These are phyloP conservation scores for Micractinium sp. DNA, from an alignment of 139 green algal species.

Conservation along the genomic window DNA sequence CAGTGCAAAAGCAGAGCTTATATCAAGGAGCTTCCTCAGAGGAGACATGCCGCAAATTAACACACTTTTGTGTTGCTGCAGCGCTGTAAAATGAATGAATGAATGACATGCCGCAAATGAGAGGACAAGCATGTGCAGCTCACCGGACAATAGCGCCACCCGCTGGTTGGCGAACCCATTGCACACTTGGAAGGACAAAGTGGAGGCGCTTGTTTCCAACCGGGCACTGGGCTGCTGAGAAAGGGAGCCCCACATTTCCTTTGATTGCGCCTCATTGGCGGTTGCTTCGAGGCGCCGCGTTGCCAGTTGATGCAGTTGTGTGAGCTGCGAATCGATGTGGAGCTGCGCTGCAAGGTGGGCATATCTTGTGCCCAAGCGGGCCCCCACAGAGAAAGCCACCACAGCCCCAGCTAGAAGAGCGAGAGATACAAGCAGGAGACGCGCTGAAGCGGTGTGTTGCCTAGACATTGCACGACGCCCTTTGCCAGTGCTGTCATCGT, in stretches of 20 bases:
- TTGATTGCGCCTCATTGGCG: not conserved
- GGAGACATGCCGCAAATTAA: no score
- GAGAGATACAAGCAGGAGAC: no score
- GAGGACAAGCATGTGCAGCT: not conserved
- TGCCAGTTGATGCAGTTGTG: not conserved
- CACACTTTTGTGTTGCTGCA: no score
- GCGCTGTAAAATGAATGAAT: no score
- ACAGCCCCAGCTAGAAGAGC: not conserved
- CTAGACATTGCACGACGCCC: no score
- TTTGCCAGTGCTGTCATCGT: no score
- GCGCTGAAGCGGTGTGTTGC: no score
- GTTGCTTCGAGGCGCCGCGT: not conserved
- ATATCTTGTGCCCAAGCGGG: not conserved
- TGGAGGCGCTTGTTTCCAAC: not conserved
- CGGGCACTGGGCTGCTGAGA: not conserved
- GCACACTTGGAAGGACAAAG: conserved; percentile 8
- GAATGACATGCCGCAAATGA: not conserved
- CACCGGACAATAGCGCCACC: not conserved
- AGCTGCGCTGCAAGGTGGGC: not conserved
- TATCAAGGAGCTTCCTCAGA: no score
- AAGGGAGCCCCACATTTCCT: not conserved
- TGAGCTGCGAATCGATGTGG: not conserved
- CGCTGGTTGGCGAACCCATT: conserved; percentile 7
- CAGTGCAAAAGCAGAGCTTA: not conserved
- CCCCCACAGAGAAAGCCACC: not conserved